phyloP scores from a whole-genome alignment of 164 flowering plant species.

The Vitis amurensis region DNA sequence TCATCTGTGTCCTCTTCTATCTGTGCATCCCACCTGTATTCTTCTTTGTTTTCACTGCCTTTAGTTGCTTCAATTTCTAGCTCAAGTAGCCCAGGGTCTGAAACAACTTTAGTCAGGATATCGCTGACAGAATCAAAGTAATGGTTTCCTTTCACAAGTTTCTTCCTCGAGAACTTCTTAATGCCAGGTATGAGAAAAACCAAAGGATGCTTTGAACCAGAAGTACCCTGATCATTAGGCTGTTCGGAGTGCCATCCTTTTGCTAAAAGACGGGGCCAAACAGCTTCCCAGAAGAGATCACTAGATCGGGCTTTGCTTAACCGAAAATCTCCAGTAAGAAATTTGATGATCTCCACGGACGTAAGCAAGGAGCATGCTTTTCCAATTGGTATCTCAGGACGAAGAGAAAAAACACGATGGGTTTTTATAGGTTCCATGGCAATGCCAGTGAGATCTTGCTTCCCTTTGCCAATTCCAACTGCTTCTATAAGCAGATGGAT shows the following conservation, averaged over 20 bases:
- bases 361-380: slow-evolving; percentile 35
- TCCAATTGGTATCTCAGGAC: slow-evolving; percentile 23
- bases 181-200: slow-evolving; percentile 30
- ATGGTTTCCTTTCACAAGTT: slow-evolving; percentile 32
- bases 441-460: slow-evolving; percentile 29
- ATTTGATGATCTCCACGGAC: slow-evolving; percentile 21
- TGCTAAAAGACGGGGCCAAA: slow-evolving; percentile 44
- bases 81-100: slow-evolving; percentile 26
- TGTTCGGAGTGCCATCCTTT: slow-evolving; percentile 46
- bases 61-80: slow-evolving; percentile 10
- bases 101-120: slow-evolving; percentile 25
- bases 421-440: slow-evolving; percentile 17
- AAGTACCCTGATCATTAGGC: slow-evolving; percentile 19
- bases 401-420: slow-evolving; percentile 4
- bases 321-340: slow-evolving; percentile 23
- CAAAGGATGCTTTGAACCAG: slow-evolving; percentile 13
- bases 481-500: slow-evolving; percentile 22
- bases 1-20: neutral
- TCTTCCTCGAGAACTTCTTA: slow-evolving; percentile 24
- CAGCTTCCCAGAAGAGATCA: slow-evolving; percentile 44
- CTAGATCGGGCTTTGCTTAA: slow-evolving; percentile 33
- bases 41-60: slow-evolving; percentile 2
- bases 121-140: slow-evolving; percentile 30
- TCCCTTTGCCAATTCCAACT: slow-evolving; percentile 31
- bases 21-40: neutral